Evolutionary conservation across 768 basidiomycete genomes (phyloP).

Genomic region (Terana coerulea): DNA sequence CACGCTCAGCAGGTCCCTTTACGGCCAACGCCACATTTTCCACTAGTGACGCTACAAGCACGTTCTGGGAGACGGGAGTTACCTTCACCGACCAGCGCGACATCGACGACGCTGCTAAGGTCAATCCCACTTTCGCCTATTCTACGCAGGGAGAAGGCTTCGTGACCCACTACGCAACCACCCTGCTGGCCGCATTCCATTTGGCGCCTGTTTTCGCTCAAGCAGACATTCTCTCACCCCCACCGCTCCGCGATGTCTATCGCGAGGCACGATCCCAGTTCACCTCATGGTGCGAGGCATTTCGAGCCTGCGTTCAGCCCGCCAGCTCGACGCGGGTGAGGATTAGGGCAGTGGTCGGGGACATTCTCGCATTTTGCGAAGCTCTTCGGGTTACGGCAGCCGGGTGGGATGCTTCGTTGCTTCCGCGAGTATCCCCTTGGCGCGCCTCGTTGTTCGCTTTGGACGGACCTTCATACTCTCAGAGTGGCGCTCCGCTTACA

Average conservation of each 20-base stretch:
- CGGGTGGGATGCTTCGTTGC: not conserved
- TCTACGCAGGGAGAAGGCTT: constrained; percentile 34
- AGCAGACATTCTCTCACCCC: not conserved
- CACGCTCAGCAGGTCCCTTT: constrained; percentile 37
- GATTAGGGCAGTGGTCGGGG: constrained; percentile 15
- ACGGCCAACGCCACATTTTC: constrained; percentile 14
- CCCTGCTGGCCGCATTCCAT: constrained; percentile 41
- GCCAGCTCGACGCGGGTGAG: not conserved
- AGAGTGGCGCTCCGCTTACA: constrained; percentile 7
- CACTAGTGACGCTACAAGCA: constrained; percentile 20
- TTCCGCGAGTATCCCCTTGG: constrained; percentile 9
- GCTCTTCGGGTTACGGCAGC: constrained; percentile 1
- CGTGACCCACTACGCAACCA: constrained; percentile 40
- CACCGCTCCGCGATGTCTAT: not conserved
- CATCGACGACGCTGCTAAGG: constrained; percentile 20
- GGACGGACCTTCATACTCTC: constrained; percentile 10
- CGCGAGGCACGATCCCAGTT: constrained; percentile 5
- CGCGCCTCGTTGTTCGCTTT: constrained; percentile 2
- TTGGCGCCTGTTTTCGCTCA: constrained; percentile 27
- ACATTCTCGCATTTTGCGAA: constrained; percentile 12
- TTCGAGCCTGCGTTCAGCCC: not conserved
- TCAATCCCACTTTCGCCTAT: constrained; percentile 47
- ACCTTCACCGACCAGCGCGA: constrained; percentile 24
- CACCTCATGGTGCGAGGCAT: constrained; percentile 7
- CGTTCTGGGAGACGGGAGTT: constrained; percentile 40